Conservation (phyloP, 768 basidiomycete species). For the Russula sp. region DNA sequence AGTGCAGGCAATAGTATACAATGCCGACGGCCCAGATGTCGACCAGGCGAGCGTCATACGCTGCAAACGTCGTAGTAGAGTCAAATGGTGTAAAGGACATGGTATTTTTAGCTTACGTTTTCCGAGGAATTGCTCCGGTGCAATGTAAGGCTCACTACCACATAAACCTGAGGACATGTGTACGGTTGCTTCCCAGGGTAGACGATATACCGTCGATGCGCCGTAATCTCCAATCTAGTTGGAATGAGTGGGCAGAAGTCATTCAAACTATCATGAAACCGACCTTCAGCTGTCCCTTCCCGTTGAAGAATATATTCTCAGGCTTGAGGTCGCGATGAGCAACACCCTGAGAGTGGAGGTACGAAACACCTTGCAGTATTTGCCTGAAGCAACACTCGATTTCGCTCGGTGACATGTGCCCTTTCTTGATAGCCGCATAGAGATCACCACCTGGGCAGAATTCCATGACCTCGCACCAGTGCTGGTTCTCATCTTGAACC, state of each 20-base stretch:
- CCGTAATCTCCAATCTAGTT: slow-evolving; percentile 94
- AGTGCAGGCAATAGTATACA: slow-evolving; percentile 98
- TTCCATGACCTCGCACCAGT: slow-evolving; percentile 99
- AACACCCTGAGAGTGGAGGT: slow-evolving; percentile 94
- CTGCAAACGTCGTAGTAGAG: slow-evolving; percentile 43
- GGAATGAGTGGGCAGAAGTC: slow-evolving; percentile 28
- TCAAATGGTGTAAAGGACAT: slow-evolving; percentile 42
- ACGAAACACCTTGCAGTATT: slow-evolving; percentile 81
- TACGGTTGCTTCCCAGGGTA: slow-evolving; percentile 96
- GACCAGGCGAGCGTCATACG: slow-evolving; percentile 95
- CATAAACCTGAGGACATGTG: slow-evolving; percentile 97
- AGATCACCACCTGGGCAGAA: slow-evolving; percentile 98
- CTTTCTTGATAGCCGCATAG: slow-evolving; percentile 98
- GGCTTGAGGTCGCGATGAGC: slow-evolving; percentile 98
- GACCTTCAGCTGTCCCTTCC: slow-evolving; percentile 90
- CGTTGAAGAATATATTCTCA: slow-evolving; percentile 95
- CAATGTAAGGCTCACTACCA: slow-evolving; percentile 98
- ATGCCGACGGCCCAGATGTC: slow-evolving; percentile 98
- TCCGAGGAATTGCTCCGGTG: slow-evolving; percentile 93
- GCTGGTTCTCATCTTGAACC: slow-evolving; percentile 93
- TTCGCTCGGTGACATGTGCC: slow-evolving; percentile 85
- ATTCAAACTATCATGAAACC: slow-evolving; percentile 30
- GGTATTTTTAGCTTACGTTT: slow-evolving; percentile 74
- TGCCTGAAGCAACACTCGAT: slow-evolving; percentile 99
- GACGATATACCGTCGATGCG: slow-evolving; percentile 96